These are phyloP conservation scores for Cercospora sp. DNA, from an alignment of 2,329 filamentous ascomycete genomes.

Conservation along the genomic window DNA sequence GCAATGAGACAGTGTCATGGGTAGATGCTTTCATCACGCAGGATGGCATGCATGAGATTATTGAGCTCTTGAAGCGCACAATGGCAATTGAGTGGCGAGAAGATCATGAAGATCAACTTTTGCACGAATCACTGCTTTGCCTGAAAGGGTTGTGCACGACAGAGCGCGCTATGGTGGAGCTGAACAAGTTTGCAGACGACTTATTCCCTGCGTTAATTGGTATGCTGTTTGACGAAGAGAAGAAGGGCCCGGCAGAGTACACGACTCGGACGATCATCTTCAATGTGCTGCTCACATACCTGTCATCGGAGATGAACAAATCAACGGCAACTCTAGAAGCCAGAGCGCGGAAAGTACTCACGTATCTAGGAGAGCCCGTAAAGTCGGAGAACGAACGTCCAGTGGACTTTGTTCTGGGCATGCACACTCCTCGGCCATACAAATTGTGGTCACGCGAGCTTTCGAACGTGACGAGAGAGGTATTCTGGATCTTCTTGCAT, in stretches of 20 bases:
- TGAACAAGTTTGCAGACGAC: constrained; percentile 74
- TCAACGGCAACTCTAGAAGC: constrained; percentile 51
- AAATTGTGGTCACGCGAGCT: constrained; percentile 93
- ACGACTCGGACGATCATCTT: constrained; percentile 89
- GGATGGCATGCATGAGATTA: constrained; percentile 89
- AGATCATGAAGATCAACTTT: constrained; percentile 89
- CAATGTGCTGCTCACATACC: constrained; percentile 84
- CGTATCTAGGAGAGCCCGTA: constrained; percentile 79
- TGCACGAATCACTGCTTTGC: constrained; percentile 90
- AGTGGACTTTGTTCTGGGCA: constrained; percentile 83
- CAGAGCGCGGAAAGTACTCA: constrained; percentile 72
- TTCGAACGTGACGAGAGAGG: constrained; percentile 90
- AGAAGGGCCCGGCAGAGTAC: constrained; percentile 96
- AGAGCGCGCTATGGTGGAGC: constrained; percentile 76
- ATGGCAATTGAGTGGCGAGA: constrained; percentile 97
- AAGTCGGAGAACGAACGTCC: constrained; percentile 74
- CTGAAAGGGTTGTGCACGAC: constrained; percentile 94
- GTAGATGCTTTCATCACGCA: constrained; percentile 87
- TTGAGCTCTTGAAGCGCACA: constrained; percentile 82
- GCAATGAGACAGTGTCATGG: constrained; percentile 95
- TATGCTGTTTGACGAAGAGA: constrained; percentile 96
- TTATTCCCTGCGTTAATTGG: constrained; percentile 83
- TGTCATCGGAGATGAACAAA: constrained; percentile 61
- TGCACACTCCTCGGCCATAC: constrained; percentile 84
- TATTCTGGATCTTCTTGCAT: constrained; percentile 99